These are phyloP conservation scores for Fusarium nurragi DNA, from an alignment of 2,329 filamentous ascomycete species.

Conservation along the genomic window DNA sequence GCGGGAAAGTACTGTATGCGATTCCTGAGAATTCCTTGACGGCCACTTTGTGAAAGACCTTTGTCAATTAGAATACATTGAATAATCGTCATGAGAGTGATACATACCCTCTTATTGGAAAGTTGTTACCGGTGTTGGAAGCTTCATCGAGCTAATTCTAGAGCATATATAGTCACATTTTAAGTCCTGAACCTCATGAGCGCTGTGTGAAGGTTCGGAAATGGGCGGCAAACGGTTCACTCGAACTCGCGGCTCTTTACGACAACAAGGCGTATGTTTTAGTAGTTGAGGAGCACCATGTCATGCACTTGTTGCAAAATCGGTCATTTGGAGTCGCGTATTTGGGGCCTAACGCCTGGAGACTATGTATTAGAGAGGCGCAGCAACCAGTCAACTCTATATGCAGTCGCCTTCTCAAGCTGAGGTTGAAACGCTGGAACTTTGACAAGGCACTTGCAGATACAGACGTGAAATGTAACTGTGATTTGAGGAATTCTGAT, in stretches of 20 bases:
- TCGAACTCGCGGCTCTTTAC: constrained; percentile 3
- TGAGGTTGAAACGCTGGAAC: constrained; percentile 14
- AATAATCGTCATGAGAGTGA: not conserved
- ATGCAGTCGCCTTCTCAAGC: constrained; percentile 9
- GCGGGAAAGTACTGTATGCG: not conserved
- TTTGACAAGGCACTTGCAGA: not conserved
- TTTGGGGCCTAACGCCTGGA: constrained; percentile 21
- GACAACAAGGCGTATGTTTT: constrained; percentile 5
- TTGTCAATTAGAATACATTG: not conserved
- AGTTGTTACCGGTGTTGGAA: not conserved
- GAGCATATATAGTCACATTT: constrained; percentile 18
- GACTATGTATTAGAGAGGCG: constrained; percentile 16
- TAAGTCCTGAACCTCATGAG: constrained; percentile 1
- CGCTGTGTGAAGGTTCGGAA: not conserved
- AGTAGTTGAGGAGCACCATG: not conserved
- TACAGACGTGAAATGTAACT: constrained; percentile 9
- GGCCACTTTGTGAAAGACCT: not conserved
- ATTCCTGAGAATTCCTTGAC: constrained; percentile 1
- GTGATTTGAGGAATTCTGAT: constrained; percentile 13
- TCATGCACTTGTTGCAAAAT: not conserved
- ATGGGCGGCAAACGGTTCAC: not conserved
- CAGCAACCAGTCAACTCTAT: constrained; percentile 8
- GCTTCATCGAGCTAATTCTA: not conserved
- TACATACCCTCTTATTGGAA: not conserved
- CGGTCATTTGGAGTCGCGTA: not conserved